Evolutionary conservation across 306 rosid genomes (phyloP), one percentile per base, ranked within the genome.

Genomic region (Pterocarpus santalinus): DNA sequence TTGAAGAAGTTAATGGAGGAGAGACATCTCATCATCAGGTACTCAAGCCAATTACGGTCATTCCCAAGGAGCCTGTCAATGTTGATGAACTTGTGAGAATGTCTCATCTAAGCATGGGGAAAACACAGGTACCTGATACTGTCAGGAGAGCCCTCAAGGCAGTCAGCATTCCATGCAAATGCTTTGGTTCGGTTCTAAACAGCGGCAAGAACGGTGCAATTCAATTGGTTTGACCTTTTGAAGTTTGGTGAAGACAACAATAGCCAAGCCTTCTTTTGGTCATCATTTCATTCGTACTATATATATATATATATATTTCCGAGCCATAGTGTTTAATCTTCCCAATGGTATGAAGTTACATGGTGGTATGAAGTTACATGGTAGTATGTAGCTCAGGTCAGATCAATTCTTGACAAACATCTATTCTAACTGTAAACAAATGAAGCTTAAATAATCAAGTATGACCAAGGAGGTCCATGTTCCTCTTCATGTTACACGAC

Each of bases 121-220:
- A 90, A 79, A 65, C 82, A 2, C 81, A 76, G 70, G 82, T 58
- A 12, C 7, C 16, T 63, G 84, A 74, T 22, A 79, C 87, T 90
- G 86, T 72, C 85, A 35, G 97, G 97, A 57, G 92, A 90, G 86
- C 92, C 97, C 57, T 89, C 98, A 12, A 90, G 98, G 88, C 98
- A 89, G 81, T 96, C 99, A 0, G 99, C 99, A 44, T 96, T 96
- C 88, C 98, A 93, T 75, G 82, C 94, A 39, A 96, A 90, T 75
- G 90, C 96, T 75, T 90, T 57, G 83, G 92, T 65, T 85, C 97
- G 2, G 91, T 87, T 63, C 81, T 95, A 78, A 85, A 81, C 80
- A 76, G 86, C 66, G 94, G 94, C 80, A 87, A 90, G 86, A 89
- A 72, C 80, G 86, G 76, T 7, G 84, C 88, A 76, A 90, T 92